A percentile compares a stretch with the other conserved stretches of the same genome.
Evolutionary conservation across 108 stramenopile genomes (phyloP).

Genomic region (Fragilariopsis cylindrus): DNA sequence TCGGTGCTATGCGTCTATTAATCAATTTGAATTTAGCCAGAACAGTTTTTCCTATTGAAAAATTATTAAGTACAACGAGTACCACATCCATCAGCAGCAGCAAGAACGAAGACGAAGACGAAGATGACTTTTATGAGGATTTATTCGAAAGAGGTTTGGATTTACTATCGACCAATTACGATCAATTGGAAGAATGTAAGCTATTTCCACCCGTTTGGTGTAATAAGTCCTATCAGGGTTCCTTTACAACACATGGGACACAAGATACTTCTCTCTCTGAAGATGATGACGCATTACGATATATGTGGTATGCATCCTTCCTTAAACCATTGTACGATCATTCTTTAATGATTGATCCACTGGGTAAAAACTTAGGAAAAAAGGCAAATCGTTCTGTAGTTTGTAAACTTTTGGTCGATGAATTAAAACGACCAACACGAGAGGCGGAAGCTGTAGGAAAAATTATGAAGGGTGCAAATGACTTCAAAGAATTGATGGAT

Average conservation of each 20-base stretch:
- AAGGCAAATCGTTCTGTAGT: slow-evolving; percentile 60
- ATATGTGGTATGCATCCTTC: slow-evolving; percentile 85
- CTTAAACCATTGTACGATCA: slow-evolving; percentile 70
- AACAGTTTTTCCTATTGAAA: slow-evolving; percentile 70
- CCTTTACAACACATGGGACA: slow-evolving; percentile 42
- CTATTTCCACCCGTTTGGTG: slow-evolving; percentile 74
- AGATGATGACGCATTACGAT: slow-evolving; percentile 76
- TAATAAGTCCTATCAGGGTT: slow-evolving; percentile 19
- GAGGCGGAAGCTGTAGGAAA: slow-evolving; percentile 78
- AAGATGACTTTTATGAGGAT: not conserved
- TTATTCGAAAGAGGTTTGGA: slow-evolving; percentile 56
- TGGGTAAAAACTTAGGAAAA: slow-evolving; percentile 33
- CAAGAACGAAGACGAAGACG: not conserved
- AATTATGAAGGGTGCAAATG: slow-evolving; percentile 74
- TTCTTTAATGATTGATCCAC: slow-evolving; percentile 1
- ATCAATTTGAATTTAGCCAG: slow-evolving; percentile 64
- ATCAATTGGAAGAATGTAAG: slow-evolving; percentile 70
- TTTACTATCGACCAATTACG: slow-evolving; percentile 59
- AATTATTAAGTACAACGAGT: not conserved
- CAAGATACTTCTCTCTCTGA: slow-evolving; percentile 48
- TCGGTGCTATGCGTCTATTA: slow-evolving; percentile 81
- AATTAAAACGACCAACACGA: slow-evolving; percentile 71
- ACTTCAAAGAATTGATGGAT: slow-evolving; percentile 64
- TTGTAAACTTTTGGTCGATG: slow-evolving; percentile 62
- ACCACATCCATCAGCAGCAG: too few species aligned